Conservation (phyloP, 768 basidiomycete genomes). For the Pseudohyphozyma bogoriensis region DNA sequence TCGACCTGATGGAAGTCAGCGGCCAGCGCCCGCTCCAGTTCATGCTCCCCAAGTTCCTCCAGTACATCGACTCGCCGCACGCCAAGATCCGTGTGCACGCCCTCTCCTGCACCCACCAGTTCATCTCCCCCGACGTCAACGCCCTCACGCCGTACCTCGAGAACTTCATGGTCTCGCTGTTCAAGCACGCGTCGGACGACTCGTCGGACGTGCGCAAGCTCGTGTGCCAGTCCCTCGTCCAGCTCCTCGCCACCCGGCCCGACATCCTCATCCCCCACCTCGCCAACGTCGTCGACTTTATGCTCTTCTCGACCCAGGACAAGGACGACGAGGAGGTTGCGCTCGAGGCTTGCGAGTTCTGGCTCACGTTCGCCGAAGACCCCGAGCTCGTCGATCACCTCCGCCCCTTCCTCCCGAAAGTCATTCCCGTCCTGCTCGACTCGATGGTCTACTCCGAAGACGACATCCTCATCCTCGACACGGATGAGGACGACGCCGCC, state of each 20-base stretch:
- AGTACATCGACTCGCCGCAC: slow-evolving; percentile 70
- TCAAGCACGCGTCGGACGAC: slow-evolving; percentile 89
- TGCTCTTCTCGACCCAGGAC: slow-evolving; percentile 87
- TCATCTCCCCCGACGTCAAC: slow-evolving; percentile 57
- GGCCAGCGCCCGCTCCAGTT: slow-evolving; percentile 88
- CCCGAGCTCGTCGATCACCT: slow-evolving; percentile 73
- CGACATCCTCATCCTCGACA: slow-evolving; percentile 89
- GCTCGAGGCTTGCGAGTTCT: slow-evolving; percentile 98
- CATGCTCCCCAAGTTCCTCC: slow-evolving; percentile 91
- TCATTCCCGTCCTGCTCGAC: slow-evolving; percentile 87
- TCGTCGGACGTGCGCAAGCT: slow-evolving; percentile 86
- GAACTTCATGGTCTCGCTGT: slow-evolving; percentile 80
- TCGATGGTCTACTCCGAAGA: slow-evolving; percentile 97
- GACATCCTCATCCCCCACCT: slow-evolving; percentile 97
- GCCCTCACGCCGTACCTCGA: slow-evolving; percentile 87
- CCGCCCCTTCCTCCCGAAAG: slow-evolving; percentile 75
- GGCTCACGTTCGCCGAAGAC: slow-evolving; percentile 97
- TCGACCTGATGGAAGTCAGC: slow-evolving; percentile 79
- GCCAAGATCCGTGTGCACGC: slow-evolving; percentile 88
- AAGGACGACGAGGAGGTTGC: slow-evolving; percentile 82
- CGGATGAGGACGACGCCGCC: slow-evolving; percentile 67
- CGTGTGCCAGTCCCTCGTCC: slow-evolving; percentile 89
- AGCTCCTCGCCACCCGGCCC: slow-evolving; percentile 82
- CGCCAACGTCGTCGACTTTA: slow-evolving; percentile 89
- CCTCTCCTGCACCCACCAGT: slow-evolving; percentile 86